Evolutionary conservation across 768 basidiomycete species (phyloP), one percentile per base, ranked within the genome.

Genomic region (Termitomyces titanicus): DNA sequence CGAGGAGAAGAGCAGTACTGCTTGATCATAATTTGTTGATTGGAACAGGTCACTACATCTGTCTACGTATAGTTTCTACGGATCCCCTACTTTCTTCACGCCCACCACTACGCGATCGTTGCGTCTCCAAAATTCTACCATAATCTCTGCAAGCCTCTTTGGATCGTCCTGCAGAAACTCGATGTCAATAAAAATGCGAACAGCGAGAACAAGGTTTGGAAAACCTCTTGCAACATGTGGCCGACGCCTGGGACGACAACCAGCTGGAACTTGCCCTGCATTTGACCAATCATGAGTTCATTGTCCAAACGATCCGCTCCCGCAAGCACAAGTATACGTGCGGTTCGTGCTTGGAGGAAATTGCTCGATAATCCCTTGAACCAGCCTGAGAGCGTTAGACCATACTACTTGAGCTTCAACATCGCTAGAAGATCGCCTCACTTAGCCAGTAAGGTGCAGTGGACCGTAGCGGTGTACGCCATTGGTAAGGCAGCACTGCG

Each of bases 221-320:
- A 81, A 52, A 93, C 94, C 79, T 98, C 96, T 44, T 98, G 96
- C 22, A 99, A 67, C 75, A 97, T 90, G 66, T 99, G 97, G 0
- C 97, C 96, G 0, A 92, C 92, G 33, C 86, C 84, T 9, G 84
- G 81, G 56, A 96, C 80, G 35, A 99, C 93, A 22, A 81, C 86
- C 68, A 98, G 79, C 71, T 98, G 96, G 71, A 98, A 99, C 68
- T 97, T 98, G 64, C 88, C 92, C 68, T 88, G 92, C 93, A 96
- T 95, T 66, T 95, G 93, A 1, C 89, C 97, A 47, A 98, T 94
- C 88, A 96, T 97, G 44, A 99, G 79, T 61, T 92, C 86, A 62
- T 84, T 88, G 65, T 99, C 97, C 4, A 98, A 81, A 17, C 94
- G 79, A 62, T 99, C 97, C 17, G 94, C 86, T 0, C 95, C 96